Evolutionary conservation across 2,329 filamentous ascomycete species (phyloP).

Genomic region (Diaporthe longicolla): DNA sequence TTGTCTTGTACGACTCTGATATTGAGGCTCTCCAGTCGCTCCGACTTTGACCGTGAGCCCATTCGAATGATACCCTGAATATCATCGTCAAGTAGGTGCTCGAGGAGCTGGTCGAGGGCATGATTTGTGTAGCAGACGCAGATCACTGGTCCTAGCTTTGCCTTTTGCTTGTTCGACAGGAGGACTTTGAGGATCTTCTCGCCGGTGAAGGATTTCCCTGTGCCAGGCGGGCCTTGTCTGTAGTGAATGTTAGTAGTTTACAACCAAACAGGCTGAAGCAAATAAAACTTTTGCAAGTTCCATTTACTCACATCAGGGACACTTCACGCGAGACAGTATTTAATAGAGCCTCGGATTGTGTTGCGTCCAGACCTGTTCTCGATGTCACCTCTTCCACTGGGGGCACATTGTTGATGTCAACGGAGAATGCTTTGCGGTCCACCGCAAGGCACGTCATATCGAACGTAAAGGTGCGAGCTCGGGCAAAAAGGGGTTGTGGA

Average conservation of each 20-base stretch:
- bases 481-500: conserved; percentile 66
- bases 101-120: conserved; percentile 69
- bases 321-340: conserved; percentile 66
- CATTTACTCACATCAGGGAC: conserved; percentile 62
- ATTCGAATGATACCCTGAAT: conserved; percentile 71
- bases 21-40: conserved; percentile 64
- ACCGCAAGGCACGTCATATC: conserved; percentile 54
- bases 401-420: conserved; percentile 36
- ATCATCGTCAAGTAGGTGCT: conserved; percentile 67
- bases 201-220: conserved; percentile 76
- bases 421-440: conserved; percentile 45
- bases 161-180: conserved; percentile 57
- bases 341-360: conserved; percentile 66
- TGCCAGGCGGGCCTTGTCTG: conserved; percentile 75
- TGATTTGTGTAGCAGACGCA: conserved; percentile 67
- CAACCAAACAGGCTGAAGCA: background rate
- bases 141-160: conserved; percentile 63
- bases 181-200: conserved; percentile 70
- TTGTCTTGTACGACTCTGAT: conserved; percentile 57
- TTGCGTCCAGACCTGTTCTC: conserved; percentile 65
- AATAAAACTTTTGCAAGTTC: background rate
- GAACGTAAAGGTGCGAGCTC: conserved; percentile 63
- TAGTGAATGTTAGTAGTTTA: background rate
- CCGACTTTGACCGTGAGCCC: conserved; percentile 70
- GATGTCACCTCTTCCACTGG: conserved; percentile 47